Base-by-base conservation (phyloP, 768 basidiomycete species). In the Lentinula lateritia region DNA sequence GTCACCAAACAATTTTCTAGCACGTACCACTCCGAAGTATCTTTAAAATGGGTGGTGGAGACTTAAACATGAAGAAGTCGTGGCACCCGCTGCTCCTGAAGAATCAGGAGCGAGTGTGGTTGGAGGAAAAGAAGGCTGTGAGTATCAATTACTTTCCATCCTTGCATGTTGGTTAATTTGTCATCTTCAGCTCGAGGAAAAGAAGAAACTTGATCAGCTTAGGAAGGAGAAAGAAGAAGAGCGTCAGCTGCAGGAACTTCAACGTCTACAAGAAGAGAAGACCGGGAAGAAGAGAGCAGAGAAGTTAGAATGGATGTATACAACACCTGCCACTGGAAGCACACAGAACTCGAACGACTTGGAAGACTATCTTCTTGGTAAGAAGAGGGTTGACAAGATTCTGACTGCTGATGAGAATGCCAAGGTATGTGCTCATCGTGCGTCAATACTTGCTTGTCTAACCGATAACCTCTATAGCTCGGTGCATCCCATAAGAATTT, bases 31-130 rank as follows among this genome's bases (percentile, higher is more conserved):
- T 42, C 6, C 60, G 61, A 61, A 68, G 70, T 55, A 63, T 60
- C 70, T 67, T 68, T 82, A 97, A 89, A 69, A 98, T 98, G 95
- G 95, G 95, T 86, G 95, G 95, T 62, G 95, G 92, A 63, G 95
- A 98, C 75, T 82, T 98, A 72, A 98, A 98, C 71, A 98, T 98
- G 95, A 97, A 92, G 77, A 96, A 97, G 84, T 95, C 93, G 65
- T 98, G 95, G 95, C 95, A 98, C 74, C 95, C 95, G 83, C 88
- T 95, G 82, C 91, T 96, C 76, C 75, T 97, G 75, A 94, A 93
- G 73, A 96, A 96, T 77, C 96, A 98, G 88, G 93, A 96, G 87
- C 87, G 92, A 84, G 97, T 98, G 69, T 98, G 97, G 96, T 83
- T 98, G 60, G 92, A 96, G 75, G 97, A 99, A 76, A 95, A 96